Base-by-base conservation (phyloP, 768 basidiomycete species). In the Pleurotus ostreatus region DNA sequence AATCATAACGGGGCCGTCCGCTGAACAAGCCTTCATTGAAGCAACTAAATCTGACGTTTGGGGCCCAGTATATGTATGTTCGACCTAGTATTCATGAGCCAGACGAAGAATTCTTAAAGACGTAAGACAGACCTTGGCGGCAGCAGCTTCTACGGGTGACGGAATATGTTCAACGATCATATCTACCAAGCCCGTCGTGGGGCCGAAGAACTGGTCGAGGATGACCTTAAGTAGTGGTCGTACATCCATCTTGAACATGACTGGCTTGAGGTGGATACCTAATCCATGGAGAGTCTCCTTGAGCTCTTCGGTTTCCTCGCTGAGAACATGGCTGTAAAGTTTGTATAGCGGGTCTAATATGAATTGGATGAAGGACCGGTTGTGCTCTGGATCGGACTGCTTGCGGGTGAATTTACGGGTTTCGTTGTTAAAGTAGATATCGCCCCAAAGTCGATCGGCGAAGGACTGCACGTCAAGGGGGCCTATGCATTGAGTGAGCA, bases 191-290 rank as follows among this genome's bases (percentile, higher is more conserved):
- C 97, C 97, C 0, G 85, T 88, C 2, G 93, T 77, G 23, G 86
- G 83, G 5, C 97, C 95, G 64, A 99, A 99, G 78, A 99, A 99
- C 68, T 98, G 95, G 65, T 91, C 89, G 58, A 97, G 74, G 11
- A 98, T 88, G 39, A 88, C 92, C 73, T 98, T 97, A 62, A 99
- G 75, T 49, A 99, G 75, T 2, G 97, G 97, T 55, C 96, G 77
- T 4, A 94, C 94, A 67, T 99, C 97, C 93, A 99, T 98, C 77
- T 98, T 98, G 80, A 88, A 99, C 83, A 92, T 89, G 30, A 94
- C 79, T 0, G 94, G 89, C 72, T 95, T 97, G 61, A 99, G 75
- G 40, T 83, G 77, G 65, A 99, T 98, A 2, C 85, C 84, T 34
- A 99, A 79, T 8, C 79, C 76, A 8, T 73, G 74, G 46, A 99